These are phyloP conservation scores for Colletotrichum destructivum DNA, from an alignment of 2,329 filamentous ascomycete species.

Conservation along the genomic window DNA sequence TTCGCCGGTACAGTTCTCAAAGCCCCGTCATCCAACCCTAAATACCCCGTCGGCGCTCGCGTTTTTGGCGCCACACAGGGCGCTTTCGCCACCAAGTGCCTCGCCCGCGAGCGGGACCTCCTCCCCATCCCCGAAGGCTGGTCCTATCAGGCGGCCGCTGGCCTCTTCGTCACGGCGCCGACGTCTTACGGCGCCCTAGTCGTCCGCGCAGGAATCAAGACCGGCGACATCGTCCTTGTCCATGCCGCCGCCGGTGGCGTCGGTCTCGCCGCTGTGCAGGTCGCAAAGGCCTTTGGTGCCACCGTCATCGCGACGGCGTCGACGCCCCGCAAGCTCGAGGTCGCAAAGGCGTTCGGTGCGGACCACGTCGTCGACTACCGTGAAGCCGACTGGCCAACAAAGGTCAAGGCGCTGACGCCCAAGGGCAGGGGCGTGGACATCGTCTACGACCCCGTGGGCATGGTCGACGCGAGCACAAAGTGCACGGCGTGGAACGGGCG, in stretches of 20 bases:
- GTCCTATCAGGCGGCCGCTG: slow-evolving; percentile 88
- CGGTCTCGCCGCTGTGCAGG: slow-evolving; percentile 89
- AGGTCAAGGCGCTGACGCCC: slow-evolving; percentile 85
- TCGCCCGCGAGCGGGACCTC: slow-evolving; percentile 76
- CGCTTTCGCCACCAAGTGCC: slow-evolving; percentile 84
- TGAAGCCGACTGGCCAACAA: slow-evolving; percentile 72
- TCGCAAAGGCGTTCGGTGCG: slow-evolving; percentile 86
- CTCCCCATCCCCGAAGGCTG: slow-evolving; percentile 84
- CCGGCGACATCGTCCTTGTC: slow-evolving; percentile 88
- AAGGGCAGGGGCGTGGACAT: slow-evolving; percentile 85
- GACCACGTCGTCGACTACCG: slow-evolving; percentile 87
- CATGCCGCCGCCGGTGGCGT: slow-evolving; percentile 95
- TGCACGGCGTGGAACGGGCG: slow-evolving; percentile 95
- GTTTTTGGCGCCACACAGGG: slow-evolving; percentile 93
- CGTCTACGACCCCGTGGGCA: slow-evolving; percentile 93
- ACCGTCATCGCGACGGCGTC: slow-evolving; percentile 95
- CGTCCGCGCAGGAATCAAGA: slow-evolving; percentile 80
- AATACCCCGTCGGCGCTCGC: slow-evolving; percentile 82
- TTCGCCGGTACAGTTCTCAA: slow-evolving; percentile 86
- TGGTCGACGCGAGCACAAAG: slow-evolving; percentile 90
- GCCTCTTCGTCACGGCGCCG: slow-evolving; percentile 91
- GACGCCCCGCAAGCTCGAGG: slow-evolving; percentile 81
- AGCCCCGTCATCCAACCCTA: slow-evolving; percentile 69
- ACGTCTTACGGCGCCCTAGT: slow-evolving; percentile 91
- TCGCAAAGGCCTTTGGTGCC: slow-evolving; percentile 92